Evolutionary conservation across 805 yeast genomes (phyloP), one percentile per base, ranked within the genome.

Genomic region (Candida tallmaniae): DNA sequence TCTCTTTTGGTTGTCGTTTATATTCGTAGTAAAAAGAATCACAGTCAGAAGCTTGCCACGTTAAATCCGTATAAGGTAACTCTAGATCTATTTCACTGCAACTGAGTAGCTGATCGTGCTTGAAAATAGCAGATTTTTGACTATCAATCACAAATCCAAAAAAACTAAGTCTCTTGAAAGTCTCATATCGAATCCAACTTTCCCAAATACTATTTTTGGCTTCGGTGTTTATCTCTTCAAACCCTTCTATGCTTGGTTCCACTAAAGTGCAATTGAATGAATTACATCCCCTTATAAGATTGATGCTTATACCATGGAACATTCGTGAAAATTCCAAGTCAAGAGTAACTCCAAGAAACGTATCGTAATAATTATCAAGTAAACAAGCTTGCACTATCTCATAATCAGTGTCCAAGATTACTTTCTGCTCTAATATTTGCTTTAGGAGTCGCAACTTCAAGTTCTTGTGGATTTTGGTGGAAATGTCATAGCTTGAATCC

Each of bases 11-110:
- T 27, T 56, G 58, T 17, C 42, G 46, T 23, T 35, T 27, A 31
- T 50, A 56, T 28, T 52, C 54, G 5, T 35, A 25, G 17, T 47
- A 39, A 30, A 62, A 62, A 3, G 32, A 23, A 7, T 26, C 11
- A 0, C 52, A 45, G 31, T 44, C 45, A 1, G 36, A 18, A 6
- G 73, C 65, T 20, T 51, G 39, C 76, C 76, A 70, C 14, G 67
- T 65, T 3, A 63, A 54, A 39, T 70, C 76, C 1, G 69, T 49
- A 24, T 62, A 68, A 2, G 76, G 76, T 23, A 70, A 47, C 25
- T 69, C 75, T 12, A 68, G 39, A 15, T 65, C 60, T 14, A 70
- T 51, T 17, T 68, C 72, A 47, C 70, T 70, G 1, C 62, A 57
- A 1, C 73, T 60, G 11, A 70, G 31, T 19, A 58, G 46, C 10